Conservation (phyloP, 805 yeast genomes). For the Metschnikowia gelsemii region DNA sequence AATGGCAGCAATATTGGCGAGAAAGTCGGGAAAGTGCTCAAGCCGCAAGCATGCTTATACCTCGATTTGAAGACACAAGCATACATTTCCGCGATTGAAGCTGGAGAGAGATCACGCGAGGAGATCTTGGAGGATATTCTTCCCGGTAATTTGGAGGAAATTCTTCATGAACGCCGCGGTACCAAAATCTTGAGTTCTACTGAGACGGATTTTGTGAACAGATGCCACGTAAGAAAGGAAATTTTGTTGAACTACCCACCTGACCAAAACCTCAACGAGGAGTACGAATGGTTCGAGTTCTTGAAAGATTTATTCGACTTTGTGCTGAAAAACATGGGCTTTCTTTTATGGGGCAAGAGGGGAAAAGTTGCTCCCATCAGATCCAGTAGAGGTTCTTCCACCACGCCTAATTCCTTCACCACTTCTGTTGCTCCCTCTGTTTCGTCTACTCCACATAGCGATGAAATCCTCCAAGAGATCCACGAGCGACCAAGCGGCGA, state of each 20-base stretch:
- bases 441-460: conserved; percentile 19
- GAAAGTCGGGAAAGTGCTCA: conserved; percentile 58
- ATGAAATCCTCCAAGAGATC: conserved; percentile 15
- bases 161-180: conserved; percentile 41
- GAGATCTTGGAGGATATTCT: conserved; percentile 75
- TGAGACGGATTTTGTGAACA: conserved; percentile 73
- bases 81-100: conserved; percentile 80
- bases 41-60: conserved; percentile 75
- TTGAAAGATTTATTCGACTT: conserved; percentile 77
- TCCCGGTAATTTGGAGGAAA: conserved; percentile 59
- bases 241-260: conserved; percentile 49
- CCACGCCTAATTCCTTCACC: not conserved
- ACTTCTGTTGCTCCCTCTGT: not conserved
- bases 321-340: conserved; percentile 69
- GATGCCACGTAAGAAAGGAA: conserved; percentile 71
- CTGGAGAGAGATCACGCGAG: conserved; percentile 56
- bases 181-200: conserved; percentile 57
- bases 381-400: not conserved
- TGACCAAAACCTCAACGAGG: conserved; percentile 57
- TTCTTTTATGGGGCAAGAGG: conserved; percentile 67
- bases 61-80: conserved; percentile 95
- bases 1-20: conserved; percentile 38
- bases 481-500: not conserved
- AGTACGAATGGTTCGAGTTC: conserved; percentile 84
- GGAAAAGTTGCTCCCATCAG: conserved; percentile 23